Conservation (phyloP, 192 early-diverging fungal species). For the Gryganskiella cystojenkinii region DNA sequence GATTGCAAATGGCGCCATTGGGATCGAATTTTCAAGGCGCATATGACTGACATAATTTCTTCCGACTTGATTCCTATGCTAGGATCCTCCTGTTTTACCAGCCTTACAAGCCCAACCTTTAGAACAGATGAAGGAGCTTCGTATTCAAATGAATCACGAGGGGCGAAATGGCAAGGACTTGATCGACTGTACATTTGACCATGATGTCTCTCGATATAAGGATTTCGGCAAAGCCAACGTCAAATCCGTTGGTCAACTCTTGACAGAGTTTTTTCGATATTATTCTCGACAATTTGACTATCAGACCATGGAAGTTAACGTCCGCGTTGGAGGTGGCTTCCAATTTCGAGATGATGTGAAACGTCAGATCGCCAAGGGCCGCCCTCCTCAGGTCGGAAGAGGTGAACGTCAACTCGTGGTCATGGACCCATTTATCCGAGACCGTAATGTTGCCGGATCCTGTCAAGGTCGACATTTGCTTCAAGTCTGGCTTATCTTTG, state of each 20-base stretch:
- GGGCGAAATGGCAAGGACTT: slow-evolving; percentile 8
- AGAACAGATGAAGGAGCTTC: slow-evolving; percentile 17
- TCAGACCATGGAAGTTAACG: slow-evolving; percentile 47
- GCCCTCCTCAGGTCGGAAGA: neutral
- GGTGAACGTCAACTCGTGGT: slow-evolving; percentile 43
- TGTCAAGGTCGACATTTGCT: slow-evolving; percentile 17
- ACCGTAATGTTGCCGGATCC: slow-evolving; percentile 31
- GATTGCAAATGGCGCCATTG: neutral
- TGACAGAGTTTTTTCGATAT: slow-evolving; percentile 44
- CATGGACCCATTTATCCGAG: slow-evolving; percentile 46
- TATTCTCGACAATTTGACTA: slow-evolving; percentile 45
- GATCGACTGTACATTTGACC: slow-evolving; percentile 45
- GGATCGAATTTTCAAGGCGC: neutral
- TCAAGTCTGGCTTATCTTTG: slow-evolving; percentile 35
- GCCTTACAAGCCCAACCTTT: slow-evolving; percentile 22
- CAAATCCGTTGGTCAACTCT: slow-evolving; percentile 34
- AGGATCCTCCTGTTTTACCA: slow-evolving; percentile 38
- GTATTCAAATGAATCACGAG: slow-evolving; percentile 16
- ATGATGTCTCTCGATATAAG: slow-evolving; percentile 18
- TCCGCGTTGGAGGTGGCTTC: slow-evolving; percentile 34
- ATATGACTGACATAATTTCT: neutral
- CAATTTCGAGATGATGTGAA: slow-evolving; percentile 11
- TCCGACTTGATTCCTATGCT: neutral
- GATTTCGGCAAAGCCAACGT: slow-evolving; percentile 32
- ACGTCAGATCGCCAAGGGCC: neutral